phyloP scores from a whole-genome alignment of 2,329 filamentous ascomycete genomes.

The Helicocarpus griseus region DNA sequence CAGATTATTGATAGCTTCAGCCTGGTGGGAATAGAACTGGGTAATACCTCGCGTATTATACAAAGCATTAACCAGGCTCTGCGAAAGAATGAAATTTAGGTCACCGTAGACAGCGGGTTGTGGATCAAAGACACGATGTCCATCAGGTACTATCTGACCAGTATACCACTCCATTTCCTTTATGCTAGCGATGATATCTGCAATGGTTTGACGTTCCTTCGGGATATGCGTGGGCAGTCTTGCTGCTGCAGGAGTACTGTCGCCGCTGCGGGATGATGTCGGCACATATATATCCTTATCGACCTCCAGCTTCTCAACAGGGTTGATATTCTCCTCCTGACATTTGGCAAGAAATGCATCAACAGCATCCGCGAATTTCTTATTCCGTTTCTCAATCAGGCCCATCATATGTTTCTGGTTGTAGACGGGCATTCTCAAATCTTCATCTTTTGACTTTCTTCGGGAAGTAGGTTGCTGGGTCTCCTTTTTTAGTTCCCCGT shows the following conservation, averaged over 20 bases:
- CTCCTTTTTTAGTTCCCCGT: conserved; percentile 80
- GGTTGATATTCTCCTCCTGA: conserved; percentile 52
- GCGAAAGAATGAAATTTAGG: conserved; percentile 75
- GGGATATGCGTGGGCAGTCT: conserved; percentile 64
- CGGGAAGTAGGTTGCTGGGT: conserved; percentile 61
- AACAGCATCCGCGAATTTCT: conserved; percentile 69
- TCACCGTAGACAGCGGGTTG: conserved; percentile 75
- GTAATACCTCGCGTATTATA: conserved; percentile 87
- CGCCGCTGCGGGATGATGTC: conserved; percentile 36
- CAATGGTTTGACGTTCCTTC: conserved; percentile 65
- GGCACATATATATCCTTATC: conserved; percentile 56
- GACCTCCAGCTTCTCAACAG: conserved; percentile 54
- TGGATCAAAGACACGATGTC: conserved; percentile 80
- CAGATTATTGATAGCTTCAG: conserved; percentile 83
- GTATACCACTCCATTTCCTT: conserved; percentile 79
- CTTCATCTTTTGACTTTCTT: conserved; percentile 61
- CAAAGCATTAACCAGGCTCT: conserved; percentile 86
- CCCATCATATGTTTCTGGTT: conserved; percentile 85
- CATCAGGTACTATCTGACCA: conserved; percentile 84
- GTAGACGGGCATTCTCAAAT: conserved; percentile 83
- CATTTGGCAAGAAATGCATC: conserved; percentile 70
- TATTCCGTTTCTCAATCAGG: conserved; percentile 81
- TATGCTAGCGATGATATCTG: conserved; percentile 77
- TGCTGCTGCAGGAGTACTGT: conserved; percentile 31
- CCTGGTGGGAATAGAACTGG: conserved; percentile 80